Conservation (phyloP, 2,329 filamentous ascomycete genomes). For the Phyllosticta citrichinensis region DNA sequence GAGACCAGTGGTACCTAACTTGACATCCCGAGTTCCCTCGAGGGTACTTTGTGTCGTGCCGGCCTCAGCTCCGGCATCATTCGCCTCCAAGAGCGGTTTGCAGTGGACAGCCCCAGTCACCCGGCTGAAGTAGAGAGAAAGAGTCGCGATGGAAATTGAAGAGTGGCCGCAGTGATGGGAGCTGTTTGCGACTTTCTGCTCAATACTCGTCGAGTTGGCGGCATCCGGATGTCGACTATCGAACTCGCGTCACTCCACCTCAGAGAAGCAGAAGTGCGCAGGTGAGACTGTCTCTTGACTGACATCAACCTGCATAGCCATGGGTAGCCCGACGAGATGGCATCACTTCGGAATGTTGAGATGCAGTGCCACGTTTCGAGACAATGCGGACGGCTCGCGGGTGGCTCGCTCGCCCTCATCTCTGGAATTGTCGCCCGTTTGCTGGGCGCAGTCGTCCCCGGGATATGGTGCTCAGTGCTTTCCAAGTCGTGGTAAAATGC, state of each 20-base stretch:
- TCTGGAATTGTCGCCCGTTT: neutral
- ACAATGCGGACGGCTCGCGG: neutral
- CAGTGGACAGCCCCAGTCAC: neutral
- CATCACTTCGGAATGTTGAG: neutral
- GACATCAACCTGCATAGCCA: neutral
- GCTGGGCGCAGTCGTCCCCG: neutral
- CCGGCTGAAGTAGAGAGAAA: no score
- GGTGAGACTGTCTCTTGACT: neutral
- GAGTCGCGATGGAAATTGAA: no score
- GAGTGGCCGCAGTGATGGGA: no score
- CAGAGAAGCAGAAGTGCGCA: neutral
- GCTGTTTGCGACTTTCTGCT: no score
- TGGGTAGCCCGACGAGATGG: neutral
- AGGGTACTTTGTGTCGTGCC: neutral
- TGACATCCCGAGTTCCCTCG: neutral
- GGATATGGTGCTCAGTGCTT: neutral
- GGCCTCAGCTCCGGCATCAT: neutral
- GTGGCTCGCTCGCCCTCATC: neutral
- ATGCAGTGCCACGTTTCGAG: neutral
- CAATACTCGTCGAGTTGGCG: no score
- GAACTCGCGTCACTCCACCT: neutral
- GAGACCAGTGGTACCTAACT: neutral
- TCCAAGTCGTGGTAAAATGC: neutral
- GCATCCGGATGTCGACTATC: neutral
- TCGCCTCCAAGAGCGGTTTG: neutral